These are phyloP conservation scores for Pythium diclinum DNA, from an alignment of 352 stramenopile species.

Conservation along the genomic window DNA sequence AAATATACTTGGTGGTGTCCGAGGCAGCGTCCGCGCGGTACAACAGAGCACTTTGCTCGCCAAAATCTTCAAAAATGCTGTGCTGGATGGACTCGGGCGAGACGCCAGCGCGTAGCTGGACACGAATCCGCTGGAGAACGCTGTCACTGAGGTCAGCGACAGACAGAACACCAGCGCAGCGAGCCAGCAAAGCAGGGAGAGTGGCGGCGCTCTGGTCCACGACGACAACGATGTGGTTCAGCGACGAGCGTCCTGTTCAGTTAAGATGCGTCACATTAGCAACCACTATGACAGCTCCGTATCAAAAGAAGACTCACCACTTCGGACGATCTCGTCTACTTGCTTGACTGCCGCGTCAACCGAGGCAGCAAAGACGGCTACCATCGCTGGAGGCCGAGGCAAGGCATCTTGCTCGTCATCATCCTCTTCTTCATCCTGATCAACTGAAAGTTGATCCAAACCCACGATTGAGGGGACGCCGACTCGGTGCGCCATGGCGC, in stretches of 20 bases:
- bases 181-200: not conserved
- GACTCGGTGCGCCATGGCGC: conserved; percentile 18
- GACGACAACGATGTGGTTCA: conserved; percentile 16
- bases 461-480: conserved; percentile 5
- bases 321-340: conserved; percentile 2
- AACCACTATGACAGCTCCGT: too few species aligned
- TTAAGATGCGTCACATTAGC: too few species aligned
- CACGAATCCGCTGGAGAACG: conserved; percentile 50
- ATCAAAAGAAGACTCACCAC: not conserved
- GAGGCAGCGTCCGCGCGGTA: conserved; percentile 40
- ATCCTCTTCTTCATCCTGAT: conserved; percentile 11
- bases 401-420: not conserved
- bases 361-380: conserved; percentile 13
- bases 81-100: conserved; percentile 33
- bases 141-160: conserved; percentile 49
- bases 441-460: not conserved
- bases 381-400: not conserved
- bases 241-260: not conserved
- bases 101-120: conserved; percentile 37
- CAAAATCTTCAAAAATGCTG: conserved; percentile 29
- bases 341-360: conserved; percentile 3
- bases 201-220: conserved; percentile 16
- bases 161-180: conserved; percentile 32
- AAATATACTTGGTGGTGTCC: conserved; percentile 52
- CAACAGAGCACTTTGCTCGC: conserved; percentile 43